phyloP scores from a whole-genome alignment of 2,329 filamentous ascomycete genomes.

The Aspergillus melleus region DNA sequence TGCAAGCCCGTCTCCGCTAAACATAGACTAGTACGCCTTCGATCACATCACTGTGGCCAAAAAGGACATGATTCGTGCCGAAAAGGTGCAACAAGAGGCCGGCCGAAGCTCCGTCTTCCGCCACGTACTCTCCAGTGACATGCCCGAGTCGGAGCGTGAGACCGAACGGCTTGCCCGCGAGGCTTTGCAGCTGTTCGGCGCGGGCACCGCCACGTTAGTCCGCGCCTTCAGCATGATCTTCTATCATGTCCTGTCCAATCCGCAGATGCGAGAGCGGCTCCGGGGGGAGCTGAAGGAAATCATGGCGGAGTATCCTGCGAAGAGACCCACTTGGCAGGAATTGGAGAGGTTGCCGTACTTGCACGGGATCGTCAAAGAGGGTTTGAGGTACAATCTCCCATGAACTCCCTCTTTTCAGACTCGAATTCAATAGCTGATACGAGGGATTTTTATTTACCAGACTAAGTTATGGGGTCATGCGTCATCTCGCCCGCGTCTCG shows the following conservation, averaged over 20 bases:
- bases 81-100: too few species aligned
- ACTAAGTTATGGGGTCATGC: too few species aligned
- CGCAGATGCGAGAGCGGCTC: slow-evolving; percentile 14
- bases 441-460: too few species aligned
- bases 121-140: slow-evolving; percentile 7
- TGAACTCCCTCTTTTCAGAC: too few species aligned
- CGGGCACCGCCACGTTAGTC: slow-evolving; percentile 30
- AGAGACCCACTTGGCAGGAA: slow-evolving; percentile 19
- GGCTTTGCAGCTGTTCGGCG: slow-evolving; percentile 26
- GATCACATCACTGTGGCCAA: too few species aligned
- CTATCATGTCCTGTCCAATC: slow-evolving; percentile 5
- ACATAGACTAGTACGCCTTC: too few species aligned
- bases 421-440: too few species aligned
- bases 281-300: slow-evolving; percentile 23
- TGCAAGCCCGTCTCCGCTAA: too few species aligned
- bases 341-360: slow-evolving; percentile 32
- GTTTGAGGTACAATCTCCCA: slow-evolving; percentile 1
- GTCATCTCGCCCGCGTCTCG: too few species aligned
- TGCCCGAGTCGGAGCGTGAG: slow-evolving; percentile 22
- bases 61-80: too few species aligned
- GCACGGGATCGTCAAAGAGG: slow-evolving; percentile 23
- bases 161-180: slow-evolving; percentile 29
- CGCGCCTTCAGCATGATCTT: slow-evolving; percentile 20
- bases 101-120: too few species aligned
- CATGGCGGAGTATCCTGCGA: slow-evolving; percentile 17